Base-by-base conservation (phyloP, 1,284 basidiomycete species). In the Ustilago cynodontis region DNA sequence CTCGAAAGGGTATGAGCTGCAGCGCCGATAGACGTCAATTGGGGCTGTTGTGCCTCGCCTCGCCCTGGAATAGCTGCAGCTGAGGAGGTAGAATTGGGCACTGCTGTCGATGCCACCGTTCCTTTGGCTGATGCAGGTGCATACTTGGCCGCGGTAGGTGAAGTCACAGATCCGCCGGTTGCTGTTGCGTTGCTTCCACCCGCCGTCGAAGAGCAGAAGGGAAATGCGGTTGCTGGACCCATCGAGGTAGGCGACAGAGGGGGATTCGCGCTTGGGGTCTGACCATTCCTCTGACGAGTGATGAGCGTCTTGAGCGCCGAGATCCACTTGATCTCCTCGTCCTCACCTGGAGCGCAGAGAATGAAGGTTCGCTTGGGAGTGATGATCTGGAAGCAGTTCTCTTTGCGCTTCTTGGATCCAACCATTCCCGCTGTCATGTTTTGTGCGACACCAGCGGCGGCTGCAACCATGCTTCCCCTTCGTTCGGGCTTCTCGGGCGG, bases 311-410 rank as follows among this genome's bases (percentile, higher is more conserved):
- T 91, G 52, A 99, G 90, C 10, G 95, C 94, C 51, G 94, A 94
- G 47, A 99, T 88, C 97, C 97, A 99, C 86, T 93, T 93, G 87
- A 99, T 97, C 88, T 99, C 97, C 81, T 99, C 96, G 81, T 98
- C 97, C 86, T 99, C 97, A 64, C 90, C 92, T 3, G 97, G 96
- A 11, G 96, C 97, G 82, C 95, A 98, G 22, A 98, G 89, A 65
- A 98, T 87, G 72, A 94, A 89, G 24, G 93, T 92, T 63, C 94
- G 90, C 86, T 96, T 95, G 66, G 94, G 95, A 33, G 95, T 98
- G 79, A 99, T 93, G 71, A 99, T 93, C 87, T 97, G 94, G 90
- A 99, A 98, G 58, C 93, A 93, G 85, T 92, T 89, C 50, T 88
- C 87, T 29, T 86, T 82, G 33, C 68, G 68, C 63, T 78, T 82